Percentiles rank a stretch among this genome's conserved stretches.
phyloP scores from a whole-genome alignment of 2,329 filamentous ascomycete genomes.

The Alternaria consortialis region DNA sequence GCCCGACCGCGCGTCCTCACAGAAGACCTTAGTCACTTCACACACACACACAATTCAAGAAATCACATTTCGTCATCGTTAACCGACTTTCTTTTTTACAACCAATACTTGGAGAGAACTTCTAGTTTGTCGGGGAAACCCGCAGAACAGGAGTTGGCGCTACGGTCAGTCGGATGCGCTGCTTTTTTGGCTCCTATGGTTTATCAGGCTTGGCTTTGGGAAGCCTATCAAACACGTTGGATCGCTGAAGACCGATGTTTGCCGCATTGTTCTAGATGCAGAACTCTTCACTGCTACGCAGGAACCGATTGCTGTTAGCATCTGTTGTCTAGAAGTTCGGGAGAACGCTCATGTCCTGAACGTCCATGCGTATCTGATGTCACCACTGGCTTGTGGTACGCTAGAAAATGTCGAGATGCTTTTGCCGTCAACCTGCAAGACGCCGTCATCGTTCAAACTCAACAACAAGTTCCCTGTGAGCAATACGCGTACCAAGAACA shows the following conservation, averaged over 20 bases:
- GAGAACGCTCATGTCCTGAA: neutral
- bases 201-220: neutral
- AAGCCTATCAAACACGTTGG: constrained; percentile 4
- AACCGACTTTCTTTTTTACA: constrained; percentile 4
- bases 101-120: constrained; percentile 3
- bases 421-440: constrained; percentile 5
- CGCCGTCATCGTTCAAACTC: neutral
- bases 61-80: constrained; percentile 16
- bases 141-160: constrained; percentile 18
- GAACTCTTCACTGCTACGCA: neutral
- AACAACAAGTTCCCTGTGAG: neutral
- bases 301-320: neutral
- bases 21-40: constrained; percentile 1
- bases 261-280: constrained; percentile 1
- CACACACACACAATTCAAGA: constrained; percentile 20
- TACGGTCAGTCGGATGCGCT: neutral
- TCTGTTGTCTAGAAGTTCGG: neutral
- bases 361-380: neutral
- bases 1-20: constrained; percentile 27
- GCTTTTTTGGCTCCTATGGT: neutral
- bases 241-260: neutral
- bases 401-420: constrained; percentile 4
- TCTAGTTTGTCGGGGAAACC: constrained; percentile 13
- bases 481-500: neutral
- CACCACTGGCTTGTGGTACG: neutral